These are phyloP conservation scores for Colletotrichum spaethianum DNA, from an alignment of 2,329 filamentous ascomycete species.

Conservation along the genomic window DNA sequence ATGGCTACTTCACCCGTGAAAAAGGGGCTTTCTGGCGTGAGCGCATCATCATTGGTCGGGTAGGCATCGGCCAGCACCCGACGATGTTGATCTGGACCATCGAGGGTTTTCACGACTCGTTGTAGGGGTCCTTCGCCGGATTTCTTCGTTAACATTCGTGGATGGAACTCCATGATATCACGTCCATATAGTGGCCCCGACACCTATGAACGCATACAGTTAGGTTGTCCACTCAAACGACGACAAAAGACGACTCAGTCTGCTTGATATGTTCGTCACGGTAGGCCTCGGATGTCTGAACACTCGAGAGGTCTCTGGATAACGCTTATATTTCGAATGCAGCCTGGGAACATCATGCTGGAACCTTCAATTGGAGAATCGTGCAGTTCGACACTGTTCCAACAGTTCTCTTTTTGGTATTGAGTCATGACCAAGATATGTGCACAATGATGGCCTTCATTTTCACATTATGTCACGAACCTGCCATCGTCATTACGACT, in stretches of 20 bases:
- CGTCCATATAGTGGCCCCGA: neutral
- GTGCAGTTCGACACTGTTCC: neutral
- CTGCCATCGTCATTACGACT: neutral
- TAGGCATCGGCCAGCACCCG: neutral
- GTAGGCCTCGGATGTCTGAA: neutral
- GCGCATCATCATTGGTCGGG: neutral
- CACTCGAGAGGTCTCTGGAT: neutral
- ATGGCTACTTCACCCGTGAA: neutral
- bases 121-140: neutral
- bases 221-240: neutral
- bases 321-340: no score
- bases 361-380: neutral
- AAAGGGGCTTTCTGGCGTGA: neutral
- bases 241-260: neutral
- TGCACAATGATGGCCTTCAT: neutral
- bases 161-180: neutral
- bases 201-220: neutral
- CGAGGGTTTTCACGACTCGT: neutral
- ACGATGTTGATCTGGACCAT: neutral
- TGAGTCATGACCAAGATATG: neutral
- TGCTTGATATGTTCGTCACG: neutral
- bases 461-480: neutral
- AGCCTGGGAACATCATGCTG: neutral
- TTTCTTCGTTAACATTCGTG: neutral
- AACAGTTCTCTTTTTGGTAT: neutral